These are phyloP conservation scores for Beauveria pseudobassiana DNA, from an alignment of 2,329 filamentous ascomycete species.

Conservation along the genomic window DNA sequence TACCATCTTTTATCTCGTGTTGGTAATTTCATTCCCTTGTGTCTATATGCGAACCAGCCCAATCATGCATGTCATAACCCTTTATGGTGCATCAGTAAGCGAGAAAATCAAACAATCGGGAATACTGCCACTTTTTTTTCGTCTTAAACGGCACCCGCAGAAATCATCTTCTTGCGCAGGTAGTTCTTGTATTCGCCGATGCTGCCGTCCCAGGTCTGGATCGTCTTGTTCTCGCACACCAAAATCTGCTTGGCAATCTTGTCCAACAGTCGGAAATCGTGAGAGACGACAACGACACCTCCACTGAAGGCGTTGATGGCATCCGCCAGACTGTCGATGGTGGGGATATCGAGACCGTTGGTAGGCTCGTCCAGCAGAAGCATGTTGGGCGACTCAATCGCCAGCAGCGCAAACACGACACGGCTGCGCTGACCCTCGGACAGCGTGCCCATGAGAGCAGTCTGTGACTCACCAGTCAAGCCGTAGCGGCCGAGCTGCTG, in stretches of 20 bases:
- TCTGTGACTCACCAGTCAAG: conserved; percentile 87
- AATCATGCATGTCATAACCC: conserved; percentile 9
- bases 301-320: conserved; percentile 95
- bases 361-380: conserved; percentile 95
- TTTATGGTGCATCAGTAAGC: conserved; percentile 10
- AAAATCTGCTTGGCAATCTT: conserved; percentile 99
- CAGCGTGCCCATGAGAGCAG: conserved; percentile 92
- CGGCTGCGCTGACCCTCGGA: conserved; percentile 97
- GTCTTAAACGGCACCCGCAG: conserved; percentile 71
- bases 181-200: conserved; percentile 98
- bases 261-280: conserved; percentile 98
- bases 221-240: conserved; percentile 97
- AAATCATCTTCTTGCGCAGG: conserved; percentile 98
- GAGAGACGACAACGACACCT: conserved; percentile 94
- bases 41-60: conserved; percentile 19
- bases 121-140: background rate
- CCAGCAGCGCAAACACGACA: conserved; percentile 94
- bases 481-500: conserved; percentile 95
- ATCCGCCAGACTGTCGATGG: conserved; percentile 94
- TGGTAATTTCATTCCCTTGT: background rate
- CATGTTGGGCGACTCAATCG: conserved; percentile 97
- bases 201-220: conserved; percentile 77
- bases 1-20: conserved; percentile 3
- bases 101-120: background rate
- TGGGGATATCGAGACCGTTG: conserved; percentile 98